These are phyloP conservation scores for Endotrypanum monterogeii DNA, from an alignment of 208 protist species.

Conservation along the genomic window DNA sequence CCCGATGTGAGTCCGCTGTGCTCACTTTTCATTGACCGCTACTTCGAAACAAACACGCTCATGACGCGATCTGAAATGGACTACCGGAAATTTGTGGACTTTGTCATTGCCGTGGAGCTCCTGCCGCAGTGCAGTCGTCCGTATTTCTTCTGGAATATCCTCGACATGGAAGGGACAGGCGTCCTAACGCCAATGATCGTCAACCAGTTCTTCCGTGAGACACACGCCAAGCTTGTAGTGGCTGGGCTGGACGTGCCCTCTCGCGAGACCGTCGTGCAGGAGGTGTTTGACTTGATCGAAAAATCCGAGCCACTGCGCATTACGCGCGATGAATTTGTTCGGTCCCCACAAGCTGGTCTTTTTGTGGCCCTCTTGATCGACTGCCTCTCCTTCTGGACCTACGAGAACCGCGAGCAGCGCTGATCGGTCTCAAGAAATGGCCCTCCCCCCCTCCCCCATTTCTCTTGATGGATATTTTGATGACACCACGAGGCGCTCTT, in stretches of 20 bases:
- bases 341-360: slow-evolving; percentile 73
- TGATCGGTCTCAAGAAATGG: too few species aligned
- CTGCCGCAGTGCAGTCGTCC: slow-evolving; percentile 79
- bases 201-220: slow-evolving; percentile 90
- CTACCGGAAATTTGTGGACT: slow-evolving; percentile 94
- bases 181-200: slow-evolving; percentile 75
- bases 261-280: slow-evolving; percentile 81
- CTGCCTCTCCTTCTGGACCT: slow-evolving; percentile 89
- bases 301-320: slow-evolving; percentile 81
- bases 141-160: slow-evolving; percentile 88
- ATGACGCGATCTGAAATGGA: slow-evolving; percentile 89
- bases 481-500: too few species aligned
- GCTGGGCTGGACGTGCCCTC: slow-evolving; percentile 68
- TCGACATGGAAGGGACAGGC: slow-evolving; percentile 79
- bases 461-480: too few species aligned
- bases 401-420: slow-evolving; percentile 85
- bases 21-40: slow-evolving; percentile 86
- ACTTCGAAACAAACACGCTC: slow-evolving; percentile 90
- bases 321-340: slow-evolving; percentile 86
- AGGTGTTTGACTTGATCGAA: slow-evolving; percentile 91
- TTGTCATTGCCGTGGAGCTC: slow-evolving; percentile 89
- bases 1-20: slow-evolving; percentile 76
- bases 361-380: slow-evolving; percentile 90
- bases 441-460: too few species aligned
- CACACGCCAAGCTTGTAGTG: slow-evolving; percentile 74